Conservation (phyloP, 2,329 filamentous ascomycete species). For the Xylariaceae sp. region DNA sequence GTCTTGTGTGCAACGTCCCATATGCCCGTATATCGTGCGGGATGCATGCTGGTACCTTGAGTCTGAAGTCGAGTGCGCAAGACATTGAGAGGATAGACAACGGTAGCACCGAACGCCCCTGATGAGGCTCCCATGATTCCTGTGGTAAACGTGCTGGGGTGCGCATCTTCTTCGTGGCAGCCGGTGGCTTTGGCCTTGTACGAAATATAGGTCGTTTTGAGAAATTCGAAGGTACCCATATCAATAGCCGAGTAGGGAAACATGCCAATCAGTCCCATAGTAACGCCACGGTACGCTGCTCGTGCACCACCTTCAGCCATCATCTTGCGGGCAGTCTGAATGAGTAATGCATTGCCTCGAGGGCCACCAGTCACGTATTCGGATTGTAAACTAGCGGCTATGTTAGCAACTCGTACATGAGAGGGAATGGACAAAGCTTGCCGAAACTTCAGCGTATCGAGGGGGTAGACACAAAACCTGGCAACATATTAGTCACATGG, state of each 20-base stretch:
- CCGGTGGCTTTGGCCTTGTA: constrained; percentile 66
- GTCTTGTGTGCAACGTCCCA: constrained; percentile 85
- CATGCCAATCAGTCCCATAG: constrained; percentile 92
- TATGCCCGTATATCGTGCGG: constrained; percentile 84
- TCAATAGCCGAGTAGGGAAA: constrained; percentile 98
- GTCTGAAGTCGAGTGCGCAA: constrained; percentile 88
- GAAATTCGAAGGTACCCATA: constrained; percentile 88
- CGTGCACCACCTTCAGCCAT: constrained; percentile 69
- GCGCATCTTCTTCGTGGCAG: constrained; percentile 78
- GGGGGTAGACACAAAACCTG: constrained; percentile 87
- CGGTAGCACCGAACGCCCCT: constrained; percentile 85
- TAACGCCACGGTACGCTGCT: constrained; percentile 85
- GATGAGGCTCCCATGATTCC: constrained; percentile 88
- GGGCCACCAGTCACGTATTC: constrained; percentile 84
- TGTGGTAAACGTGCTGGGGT: constrained; percentile 76
- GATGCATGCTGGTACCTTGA: constrained; percentile 90
- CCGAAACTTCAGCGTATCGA: constrained; percentile 76
- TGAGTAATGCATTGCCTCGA: constrained; percentile 76
- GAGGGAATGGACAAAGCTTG: constrained; percentile 20
- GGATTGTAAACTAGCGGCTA: constrained; percentile 76
- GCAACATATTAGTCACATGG: constrained; percentile 19
- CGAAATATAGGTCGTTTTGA: constrained; percentile 70
- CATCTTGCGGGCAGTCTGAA: constrained; percentile 83
- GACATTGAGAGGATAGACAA: constrained; percentile 93
- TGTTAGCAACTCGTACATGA: constrained; percentile 15